Percentiles rank a stretch among this genome's conserved stretches.
These are phyloP conservation scores for Anisogramma anomala DNA, from an alignment of 2,329 filamentous ascomycete species.

Conservation along the genomic window DNA sequence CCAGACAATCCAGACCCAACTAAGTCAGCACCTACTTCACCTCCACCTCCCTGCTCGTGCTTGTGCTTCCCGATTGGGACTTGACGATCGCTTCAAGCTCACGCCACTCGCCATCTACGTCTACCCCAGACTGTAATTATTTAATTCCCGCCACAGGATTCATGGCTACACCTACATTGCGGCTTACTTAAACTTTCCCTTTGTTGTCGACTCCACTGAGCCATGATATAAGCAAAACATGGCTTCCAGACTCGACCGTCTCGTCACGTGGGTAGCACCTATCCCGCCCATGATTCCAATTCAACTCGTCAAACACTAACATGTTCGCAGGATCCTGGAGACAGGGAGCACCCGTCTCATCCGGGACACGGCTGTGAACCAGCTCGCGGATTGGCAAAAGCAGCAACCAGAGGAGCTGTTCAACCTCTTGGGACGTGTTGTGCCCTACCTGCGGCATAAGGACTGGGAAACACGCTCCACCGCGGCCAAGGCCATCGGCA, in stretches of 20 bases:
- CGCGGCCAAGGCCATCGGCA: constrained; percentile 84
- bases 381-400: constrained; percentile 95
- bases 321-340: constrained; percentile 64
- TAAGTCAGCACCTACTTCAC: too few species aligned
- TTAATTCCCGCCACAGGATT: constrained; percentile 4
- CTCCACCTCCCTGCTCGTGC: too few species aligned
- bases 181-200: constrained; percentile 8
- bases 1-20: too few species aligned
- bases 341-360: constrained; percentile 94
- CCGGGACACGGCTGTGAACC: constrained; percentile 90
- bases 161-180: constrained; percentile 13
- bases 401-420: constrained; percentile 96
- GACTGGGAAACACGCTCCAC: constrained; percentile 96
- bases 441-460: constrained; percentile 90
- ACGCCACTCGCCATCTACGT: background rate
- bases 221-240: constrained; percentile 34
- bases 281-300: too few species aligned
- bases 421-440: constrained; percentile 81
- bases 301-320: background rate
- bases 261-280: constrained; percentile 67
- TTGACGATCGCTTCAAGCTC: too few species aligned
- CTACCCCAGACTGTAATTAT: background rate
- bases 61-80: too few species aligned
- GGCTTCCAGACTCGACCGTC: constrained; percentile 63
- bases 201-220: constrained; percentile 5